Evolutionary conservation across 768 basidiomycete genomes (phyloP).

Genomic region (Mycena belliarum): DNA sequence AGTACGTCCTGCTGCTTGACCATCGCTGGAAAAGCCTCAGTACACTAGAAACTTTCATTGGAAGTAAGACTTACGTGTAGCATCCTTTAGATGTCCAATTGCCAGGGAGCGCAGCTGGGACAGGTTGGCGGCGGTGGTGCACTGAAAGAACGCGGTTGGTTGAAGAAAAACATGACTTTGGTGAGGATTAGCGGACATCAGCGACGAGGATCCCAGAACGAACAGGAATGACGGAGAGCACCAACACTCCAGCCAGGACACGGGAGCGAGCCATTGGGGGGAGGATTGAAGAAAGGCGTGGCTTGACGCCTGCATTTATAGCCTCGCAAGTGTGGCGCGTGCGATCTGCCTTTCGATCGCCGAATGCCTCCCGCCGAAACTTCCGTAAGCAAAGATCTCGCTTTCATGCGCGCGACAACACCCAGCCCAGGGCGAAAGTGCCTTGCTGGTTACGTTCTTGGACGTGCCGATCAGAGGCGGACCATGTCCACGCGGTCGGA

Average conservation of each 20-base stretch:
- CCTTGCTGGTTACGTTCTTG: constrained; percentile 22
- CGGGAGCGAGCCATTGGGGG: constrained; percentile 15
- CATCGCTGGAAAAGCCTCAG: constrained; percentile 44
- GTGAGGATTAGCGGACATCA: neutral
- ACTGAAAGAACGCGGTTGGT: constrained; percentile 20
- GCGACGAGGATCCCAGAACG: neutral
- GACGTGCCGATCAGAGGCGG: constrained; percentile 11
- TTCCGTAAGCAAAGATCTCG: constrained; percentile 12
- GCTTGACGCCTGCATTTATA: constrained; percentile 19
- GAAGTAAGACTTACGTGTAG: constrained; percentile 47
- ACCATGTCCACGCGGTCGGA: neutral
- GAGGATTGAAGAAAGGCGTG: neutral
- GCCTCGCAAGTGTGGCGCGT: constrained; percentile 4
- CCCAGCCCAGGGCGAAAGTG: constrained; percentile 6
- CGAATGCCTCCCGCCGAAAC: neutral
- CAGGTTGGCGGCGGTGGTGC: constrained; percentile 37
- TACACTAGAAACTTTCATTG: neutral
- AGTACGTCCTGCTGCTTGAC: constrained; percentile 39
- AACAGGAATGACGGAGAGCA: constrained; percentile 20
- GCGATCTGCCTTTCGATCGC: constrained; percentile 11
- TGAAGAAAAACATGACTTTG: constrained; percentile 17
- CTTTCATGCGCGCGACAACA: constrained; percentile 1
- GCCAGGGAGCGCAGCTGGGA: constrained; percentile 47
- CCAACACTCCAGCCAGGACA: constrained; percentile 9
- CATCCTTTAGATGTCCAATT: constrained; percentile 64